phyloP scores from a whole-genome alignment of 2,329 filamentous ascomycete genomes.

The Lachnellula hyalina region DNA sequence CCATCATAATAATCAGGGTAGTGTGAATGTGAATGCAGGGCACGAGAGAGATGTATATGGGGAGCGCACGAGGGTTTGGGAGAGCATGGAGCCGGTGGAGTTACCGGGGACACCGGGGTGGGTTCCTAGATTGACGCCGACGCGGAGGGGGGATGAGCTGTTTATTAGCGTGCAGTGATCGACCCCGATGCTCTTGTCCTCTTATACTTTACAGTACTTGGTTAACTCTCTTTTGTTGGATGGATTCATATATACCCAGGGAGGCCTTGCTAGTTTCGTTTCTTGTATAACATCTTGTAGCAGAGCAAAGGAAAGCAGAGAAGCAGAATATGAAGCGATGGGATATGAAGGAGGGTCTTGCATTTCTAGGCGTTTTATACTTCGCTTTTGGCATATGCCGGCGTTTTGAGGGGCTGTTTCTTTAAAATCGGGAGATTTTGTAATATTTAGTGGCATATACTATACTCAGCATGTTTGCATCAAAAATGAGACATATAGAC shows the following conservation, averaged over 20 bases:
- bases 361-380: no score
- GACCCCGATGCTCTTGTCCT: background rate
- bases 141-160: constrained; percentile 59
- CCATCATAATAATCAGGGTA: background rate
- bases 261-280: background rate
- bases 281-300: background rate
- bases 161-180: constrained; percentile 50
- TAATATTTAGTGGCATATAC: background rate
- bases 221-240: background rate
- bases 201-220: background rate
- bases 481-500: background rate
- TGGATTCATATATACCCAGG: background rate
- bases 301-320: no score
- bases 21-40: background rate
- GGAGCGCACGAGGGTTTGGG: constrained; percentile 3
- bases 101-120: constrained; percentile 50
- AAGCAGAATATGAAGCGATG: background rate
- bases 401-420: background rate
- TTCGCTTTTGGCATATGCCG: background rate
- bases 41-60: background rate
- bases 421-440: background rate
- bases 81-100: constrained; percentile 17
- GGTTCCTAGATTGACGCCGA: constrained; percentile 62
- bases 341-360: background rate
- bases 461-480: background rate